A percentile compares a stretch with the other conserved stretches of the same genome.
Conservation (phyloP, 2,329 filamentous ascomycete genomes). For the Nothophaeocryptopus gaeumannii region DNA sequence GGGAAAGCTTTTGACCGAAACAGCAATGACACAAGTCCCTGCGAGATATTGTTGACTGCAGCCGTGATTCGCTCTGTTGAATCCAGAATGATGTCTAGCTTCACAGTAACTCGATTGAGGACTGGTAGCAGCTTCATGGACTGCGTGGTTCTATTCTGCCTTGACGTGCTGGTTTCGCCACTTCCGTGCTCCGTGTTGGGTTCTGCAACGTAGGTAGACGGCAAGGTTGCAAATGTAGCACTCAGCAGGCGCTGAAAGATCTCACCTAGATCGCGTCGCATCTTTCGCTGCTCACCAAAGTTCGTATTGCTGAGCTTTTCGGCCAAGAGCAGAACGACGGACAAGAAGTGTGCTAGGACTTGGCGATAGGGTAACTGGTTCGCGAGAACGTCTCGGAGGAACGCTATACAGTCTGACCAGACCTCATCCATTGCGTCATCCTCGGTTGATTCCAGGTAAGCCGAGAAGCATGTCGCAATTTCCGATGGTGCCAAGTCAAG, state of each 20-base stretch:
- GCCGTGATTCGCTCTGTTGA: slow-evolving; percentile 79
- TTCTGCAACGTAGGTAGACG: slow-evolving; percentile 23
- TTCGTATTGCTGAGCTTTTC: slow-evolving; percentile 98
- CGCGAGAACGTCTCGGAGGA: slow-evolving; percentile 81
- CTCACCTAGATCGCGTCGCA: slow-evolving; percentile 89
- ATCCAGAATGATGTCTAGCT: slow-evolving; percentile 76
- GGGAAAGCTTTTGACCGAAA: slow-evolving; percentile 85
- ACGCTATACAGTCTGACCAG: slow-evolving; percentile 90
- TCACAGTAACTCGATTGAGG: slow-evolving; percentile 73
- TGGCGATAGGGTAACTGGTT: slow-evolving; percentile 96
- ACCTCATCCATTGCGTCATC: slow-evolving; percentile 99
- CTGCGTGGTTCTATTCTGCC: slow-evolving; percentile 50
- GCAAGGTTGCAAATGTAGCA: slow-evolving; percentile 77
- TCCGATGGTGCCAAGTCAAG: slow-evolving; percentile 80
- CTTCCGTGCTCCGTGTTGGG: slow-evolving; percentile 3
- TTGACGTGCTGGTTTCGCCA: slow-evolving; percentile 35
- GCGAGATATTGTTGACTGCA: slow-evolving; percentile 76
- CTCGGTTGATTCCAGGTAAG: slow-evolving; percentile 85
- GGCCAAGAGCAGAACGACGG: slow-evolving; percentile 85
- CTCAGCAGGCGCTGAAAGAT: slow-evolving; percentile 83
- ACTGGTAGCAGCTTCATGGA: slow-evolving; percentile 72
- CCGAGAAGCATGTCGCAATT: slow-evolving; percentile 81
- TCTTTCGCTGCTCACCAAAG: slow-evolving; percentile 89
- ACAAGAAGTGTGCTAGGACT: slow-evolving; percentile 77
- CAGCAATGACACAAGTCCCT: slow-evolving; percentile 75